Conservation (phyloP, 345 rosid genomes). For the Physaria fendleri region DNA sequence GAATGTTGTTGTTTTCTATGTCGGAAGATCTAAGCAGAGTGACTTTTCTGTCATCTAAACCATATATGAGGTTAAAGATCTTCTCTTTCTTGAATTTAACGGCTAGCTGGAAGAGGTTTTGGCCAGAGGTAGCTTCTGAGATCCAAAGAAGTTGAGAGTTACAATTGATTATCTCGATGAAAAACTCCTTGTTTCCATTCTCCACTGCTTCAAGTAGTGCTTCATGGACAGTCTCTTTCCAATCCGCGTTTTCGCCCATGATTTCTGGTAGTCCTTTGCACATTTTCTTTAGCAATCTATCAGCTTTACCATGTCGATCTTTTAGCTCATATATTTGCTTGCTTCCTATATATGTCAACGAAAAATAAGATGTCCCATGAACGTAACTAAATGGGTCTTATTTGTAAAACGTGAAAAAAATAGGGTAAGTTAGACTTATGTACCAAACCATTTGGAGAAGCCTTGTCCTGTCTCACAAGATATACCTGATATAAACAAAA, state of each 20-base stretch:
- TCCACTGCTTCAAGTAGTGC: constrained; percentile 8
- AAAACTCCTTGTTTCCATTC: neutral
- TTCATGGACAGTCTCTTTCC: neutral
- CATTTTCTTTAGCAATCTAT: neutral
- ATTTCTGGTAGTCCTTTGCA: neutral
- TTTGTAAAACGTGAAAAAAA: too few species aligned
- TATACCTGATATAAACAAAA: neutral
- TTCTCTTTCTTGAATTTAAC: constrained; percentile 2
- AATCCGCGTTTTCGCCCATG: too few species aligned
- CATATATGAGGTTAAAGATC: constrained; percentile 6
- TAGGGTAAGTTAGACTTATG: neutral
- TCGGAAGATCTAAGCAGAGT: neutral
- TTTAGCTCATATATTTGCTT: neutral
- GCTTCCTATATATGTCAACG: neutral
- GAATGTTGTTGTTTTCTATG: constrained; percentile 1
- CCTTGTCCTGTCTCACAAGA: neutral
- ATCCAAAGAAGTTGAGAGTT: neutral
- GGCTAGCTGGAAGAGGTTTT: constrained; percentile 14
- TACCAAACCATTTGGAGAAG: neutral
- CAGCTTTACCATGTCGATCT: neutral
- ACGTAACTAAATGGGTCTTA: too few species aligned
- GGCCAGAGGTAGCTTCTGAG: neutral
- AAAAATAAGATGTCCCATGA: neutral
- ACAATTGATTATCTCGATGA: neutral
- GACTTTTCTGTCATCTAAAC: neutral